These are phyloP conservation scores for Cenchrus fungigraminus DNA, from an alignment of 176 grass and related monocot genomes.

Conservation along the genomic window DNA sequence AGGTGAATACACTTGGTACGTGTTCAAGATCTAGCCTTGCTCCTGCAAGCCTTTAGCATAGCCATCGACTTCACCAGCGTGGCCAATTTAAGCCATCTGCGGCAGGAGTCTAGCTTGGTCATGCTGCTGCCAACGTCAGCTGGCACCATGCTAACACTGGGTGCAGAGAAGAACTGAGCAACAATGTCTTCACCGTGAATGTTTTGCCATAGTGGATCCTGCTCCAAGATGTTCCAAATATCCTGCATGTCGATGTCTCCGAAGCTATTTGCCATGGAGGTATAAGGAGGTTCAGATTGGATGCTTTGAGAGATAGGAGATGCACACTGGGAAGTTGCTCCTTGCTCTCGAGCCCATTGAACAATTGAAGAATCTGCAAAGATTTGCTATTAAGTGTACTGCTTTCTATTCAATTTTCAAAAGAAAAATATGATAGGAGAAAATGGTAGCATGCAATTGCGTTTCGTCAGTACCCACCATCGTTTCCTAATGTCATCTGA, in stretches of 20 bases:
- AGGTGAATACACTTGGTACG: not conserved
- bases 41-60: not conserved
- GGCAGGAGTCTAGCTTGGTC: not conserved
- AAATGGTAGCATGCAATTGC: not conserved
- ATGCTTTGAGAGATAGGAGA: not conserved
- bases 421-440: not conserved
- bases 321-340: not conserved
- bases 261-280: constrained; percentile 28
- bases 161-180: not conserved
- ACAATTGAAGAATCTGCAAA: constrained; percentile 9
- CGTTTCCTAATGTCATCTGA: not conserved
- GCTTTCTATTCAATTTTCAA: not conserved
- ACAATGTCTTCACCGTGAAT: not conserved
- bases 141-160: not conserved
- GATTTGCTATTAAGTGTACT: not conserved
- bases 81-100: not conserved
- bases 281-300: not conserved
- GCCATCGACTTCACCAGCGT: not conserved
- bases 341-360: not conserved
- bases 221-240: not conserved
- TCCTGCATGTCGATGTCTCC: not conserved
- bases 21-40: not conserved
- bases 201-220: not conserved
- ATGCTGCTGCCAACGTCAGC: not conserved
- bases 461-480: constrained; percentile 9